Evolutionary conservation across 306 rosid species (phyloP).

Genomic region (Urtica urens): DNA sequence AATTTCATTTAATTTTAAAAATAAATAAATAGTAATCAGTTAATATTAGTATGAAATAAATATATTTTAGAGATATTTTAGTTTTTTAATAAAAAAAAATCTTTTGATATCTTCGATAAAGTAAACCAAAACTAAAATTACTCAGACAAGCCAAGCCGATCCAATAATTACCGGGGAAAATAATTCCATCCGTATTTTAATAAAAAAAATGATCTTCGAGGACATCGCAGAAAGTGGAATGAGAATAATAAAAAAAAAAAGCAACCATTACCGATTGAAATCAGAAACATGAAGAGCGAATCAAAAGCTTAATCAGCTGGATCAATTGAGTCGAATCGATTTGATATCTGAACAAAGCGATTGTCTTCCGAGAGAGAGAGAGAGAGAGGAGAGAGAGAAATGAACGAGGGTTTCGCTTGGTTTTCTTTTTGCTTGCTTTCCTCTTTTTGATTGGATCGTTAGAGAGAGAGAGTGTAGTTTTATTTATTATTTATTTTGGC

Average conservation of each 20-base stretch:
- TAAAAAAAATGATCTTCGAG: background rate
- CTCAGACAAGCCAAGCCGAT: conserved; percentile 24
- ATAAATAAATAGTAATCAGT: too few relatives aligned
- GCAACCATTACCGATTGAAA: conserved; percentile 4
- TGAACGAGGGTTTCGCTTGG: background rate
- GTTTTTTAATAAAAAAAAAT: too few relatives aligned
- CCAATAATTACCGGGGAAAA: conserved; percentile 14
- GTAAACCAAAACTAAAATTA: conserved; percentile 2
- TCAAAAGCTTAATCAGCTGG: conserved; percentile 35
- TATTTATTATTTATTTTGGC: conserved; percentile 17
- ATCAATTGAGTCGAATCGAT: too few relatives aligned
- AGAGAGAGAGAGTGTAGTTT: conserved; percentile 15
- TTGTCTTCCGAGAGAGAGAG: background rate
- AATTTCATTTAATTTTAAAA: too few relatives aligned
- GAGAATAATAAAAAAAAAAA: conserved; percentile 21
- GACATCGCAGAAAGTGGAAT: conserved; percentile 3
- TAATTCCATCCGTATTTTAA: background rate
- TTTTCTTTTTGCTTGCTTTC: conserved; percentile 13
- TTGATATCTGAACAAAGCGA: too few relatives aligned
- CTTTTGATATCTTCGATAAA: too few relatives aligned
- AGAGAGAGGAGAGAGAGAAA: background rate
- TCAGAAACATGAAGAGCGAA: background rate
- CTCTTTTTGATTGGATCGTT: conserved; percentile 25
- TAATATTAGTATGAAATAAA: too few relatives aligned
- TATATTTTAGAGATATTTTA: too few relatives aligned